Percentiles rank a stretch among this genome's conserved stretches.
Evolutionary conservation across 352 stramenopile genomes (phyloP).

Genomic region (Phytophthora nicotianae): DNA sequence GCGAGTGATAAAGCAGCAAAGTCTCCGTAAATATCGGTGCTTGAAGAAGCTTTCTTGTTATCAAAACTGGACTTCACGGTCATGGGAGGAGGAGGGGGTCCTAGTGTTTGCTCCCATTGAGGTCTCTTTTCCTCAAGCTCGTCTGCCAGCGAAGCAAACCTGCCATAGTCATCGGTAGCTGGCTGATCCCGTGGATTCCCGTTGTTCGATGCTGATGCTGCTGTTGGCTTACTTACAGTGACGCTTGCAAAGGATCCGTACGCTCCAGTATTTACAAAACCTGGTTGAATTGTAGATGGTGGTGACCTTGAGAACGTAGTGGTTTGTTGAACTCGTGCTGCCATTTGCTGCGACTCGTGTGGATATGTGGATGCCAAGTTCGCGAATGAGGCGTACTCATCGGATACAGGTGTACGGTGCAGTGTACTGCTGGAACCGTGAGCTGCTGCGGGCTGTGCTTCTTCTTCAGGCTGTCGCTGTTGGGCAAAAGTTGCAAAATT

Average conservation of each 20-base stretch:
- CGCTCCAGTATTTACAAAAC: constrained; percentile 14
- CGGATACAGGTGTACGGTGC: neutral
- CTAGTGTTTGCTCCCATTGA: constrained; percentile 26
- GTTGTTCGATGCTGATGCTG: neutral
- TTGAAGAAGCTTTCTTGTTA: neutral
- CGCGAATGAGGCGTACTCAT: constrained; percentile 35
- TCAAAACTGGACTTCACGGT: constrained; percentile 11
- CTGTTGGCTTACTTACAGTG: constrained; percentile 27
- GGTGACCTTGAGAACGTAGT: constrained; percentile 26
- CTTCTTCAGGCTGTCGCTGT: constrained; percentile 21
- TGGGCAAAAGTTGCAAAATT: constrained; percentile 44
- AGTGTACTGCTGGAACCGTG: neutral
- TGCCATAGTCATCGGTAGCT: constrained; percentile 30
- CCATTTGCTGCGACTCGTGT: constrained; percentile 30
- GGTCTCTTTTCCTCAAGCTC: constrained; percentile 19
- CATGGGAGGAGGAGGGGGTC: constrained; percentile 26
- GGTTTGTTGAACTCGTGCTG: constrained; percentile 17
- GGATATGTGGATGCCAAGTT: constrained; percentile 29
- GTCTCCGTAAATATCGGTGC: constrained; percentile 38
- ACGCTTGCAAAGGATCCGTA: constrained; percentile 41
- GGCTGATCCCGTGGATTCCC: neutral
- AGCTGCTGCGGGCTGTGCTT: constrained; percentile 7
- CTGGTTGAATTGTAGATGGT: constrained; percentile 5
- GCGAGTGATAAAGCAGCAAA: constrained; percentile 37
- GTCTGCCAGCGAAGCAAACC: constrained; percentile 23